These are phyloP conservation scores for Parachlorella kessleri DNA, from an alignment of 139 green algal genomes.

Conservation along the genomic window DNA sequence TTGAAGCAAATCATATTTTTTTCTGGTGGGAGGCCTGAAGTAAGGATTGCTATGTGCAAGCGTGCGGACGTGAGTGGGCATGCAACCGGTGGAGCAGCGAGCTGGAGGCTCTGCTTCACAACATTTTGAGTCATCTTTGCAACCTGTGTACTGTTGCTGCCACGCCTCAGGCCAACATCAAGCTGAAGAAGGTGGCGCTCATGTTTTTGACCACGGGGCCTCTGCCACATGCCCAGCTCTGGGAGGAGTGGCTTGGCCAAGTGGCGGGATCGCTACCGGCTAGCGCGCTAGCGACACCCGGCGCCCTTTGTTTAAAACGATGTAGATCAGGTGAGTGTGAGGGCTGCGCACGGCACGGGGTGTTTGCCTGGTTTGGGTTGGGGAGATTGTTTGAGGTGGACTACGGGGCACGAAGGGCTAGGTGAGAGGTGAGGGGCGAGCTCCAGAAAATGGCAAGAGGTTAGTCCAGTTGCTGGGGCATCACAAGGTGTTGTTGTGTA, in stretches of 20 bases:
- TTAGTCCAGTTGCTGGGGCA: not conserved
- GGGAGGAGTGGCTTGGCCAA: slow-evolving; percentile 17
- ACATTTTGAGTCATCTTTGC: slow-evolving; percentile 10
- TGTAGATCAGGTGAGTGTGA: not conserved
- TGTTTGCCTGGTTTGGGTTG: not conserved
- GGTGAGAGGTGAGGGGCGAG: not conserved
- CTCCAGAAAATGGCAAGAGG: not conserved
- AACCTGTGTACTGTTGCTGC: slow-evolving; percentile 4
- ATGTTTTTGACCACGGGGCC: not conserved
- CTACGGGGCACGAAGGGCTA: not conserved
- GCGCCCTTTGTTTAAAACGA: slow-evolving; percentile 22
- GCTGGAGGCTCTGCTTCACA: slow-evolving; percentile 12
- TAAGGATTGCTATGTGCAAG: too few species aligned
- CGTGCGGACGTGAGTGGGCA: too few species aligned
- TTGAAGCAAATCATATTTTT: not conserved
- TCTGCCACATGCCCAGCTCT: slow-evolving; percentile 9
- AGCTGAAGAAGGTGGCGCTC: not conserved
- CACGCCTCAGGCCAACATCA: not conserved
- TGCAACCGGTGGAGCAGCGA: not conserved
- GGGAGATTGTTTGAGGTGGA: not conserved
- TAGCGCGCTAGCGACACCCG: not conserved
- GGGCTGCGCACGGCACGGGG: not conserved
- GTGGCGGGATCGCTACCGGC: slow-evolving; percentile 13
- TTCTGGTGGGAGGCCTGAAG: too few species aligned
- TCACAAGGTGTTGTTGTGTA: too few species aligned